Evolutionary conservation across 2,329 filamentous ascomycete species (phyloP), one percentile per base, ranked within the genome.

Genomic region (Cyclaneusma minus): DNA sequence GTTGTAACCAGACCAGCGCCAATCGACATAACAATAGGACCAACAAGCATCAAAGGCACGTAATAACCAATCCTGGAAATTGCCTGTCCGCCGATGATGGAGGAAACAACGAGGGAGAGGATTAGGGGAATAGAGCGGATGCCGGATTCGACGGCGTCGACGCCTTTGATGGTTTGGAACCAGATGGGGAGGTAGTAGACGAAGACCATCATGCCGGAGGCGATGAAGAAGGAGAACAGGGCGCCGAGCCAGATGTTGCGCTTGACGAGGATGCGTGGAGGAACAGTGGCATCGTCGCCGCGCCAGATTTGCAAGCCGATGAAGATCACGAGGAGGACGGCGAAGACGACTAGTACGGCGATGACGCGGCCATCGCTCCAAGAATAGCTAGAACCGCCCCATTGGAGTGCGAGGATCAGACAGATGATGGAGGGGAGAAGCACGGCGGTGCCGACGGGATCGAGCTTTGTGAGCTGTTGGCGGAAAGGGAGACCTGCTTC

Each of bases 161-260:
- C 47, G 4, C 48, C 49, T 27, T 54, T 51, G 32, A 60, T 51
- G 4, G 53, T 55, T 34, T 63, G 57, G 37, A 62, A 60, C 47
- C 52, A 61, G 27, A 59, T 50, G 1, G 56, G 55, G 2, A 59
- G 30, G 30, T 51, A 55, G 29, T 51, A 56, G 10, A 55, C 15
- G 21, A 43, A 35, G 28, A 42, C 28, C 29, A 45, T 38, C 30
- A 45, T 44, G 3, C 35, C 38, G 17, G 35, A 31, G 16, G 34
- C 29, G 22, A 58, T 39, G 29, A 44, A 50, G 29, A 49, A 44
- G 5, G 47, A 30, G 30, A 49, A 54, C 16, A 36, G 36, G 13
- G 43, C 39, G 3, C 50, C 46, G 7, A 34, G 45, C 1, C 41
- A 41, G 25, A 56, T 42, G 18, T 39, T 48, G 7, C 52, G 46